Evolutionary conservation across 345 rosid species (phyloP).

Genomic region (Cardamine resedifolia): DNA sequence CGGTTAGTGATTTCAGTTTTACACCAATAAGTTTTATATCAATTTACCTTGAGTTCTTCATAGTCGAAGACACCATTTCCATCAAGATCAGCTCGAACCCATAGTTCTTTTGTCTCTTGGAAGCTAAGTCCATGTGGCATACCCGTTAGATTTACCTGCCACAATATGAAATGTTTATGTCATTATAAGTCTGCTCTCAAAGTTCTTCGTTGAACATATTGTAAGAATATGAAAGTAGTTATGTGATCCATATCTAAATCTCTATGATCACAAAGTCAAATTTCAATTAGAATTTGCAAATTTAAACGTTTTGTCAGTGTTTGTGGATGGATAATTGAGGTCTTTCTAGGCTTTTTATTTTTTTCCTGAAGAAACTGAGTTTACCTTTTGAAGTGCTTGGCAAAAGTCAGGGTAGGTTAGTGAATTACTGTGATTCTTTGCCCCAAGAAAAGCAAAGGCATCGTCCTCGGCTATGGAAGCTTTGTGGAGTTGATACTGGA

Average conservation of each 20-base stretch:
- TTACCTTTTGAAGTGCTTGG: constrained; percentile 68
- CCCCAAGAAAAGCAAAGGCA: constrained; percentile 63
- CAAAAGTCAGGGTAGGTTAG: constrained; percentile 61
- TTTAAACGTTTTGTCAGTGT: neutral
- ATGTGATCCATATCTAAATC: neutral
- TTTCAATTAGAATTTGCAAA: neutral
- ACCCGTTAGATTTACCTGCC: constrained; percentile 59
- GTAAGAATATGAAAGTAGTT: neutral
- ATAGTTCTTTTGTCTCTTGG: constrained; percentile 59
- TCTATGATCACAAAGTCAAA: neutral
- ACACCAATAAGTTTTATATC: neutral
- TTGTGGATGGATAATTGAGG: neutral
- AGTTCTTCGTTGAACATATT: neutral
- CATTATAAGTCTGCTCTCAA: neutral
- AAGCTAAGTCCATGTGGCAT: constrained; percentile 60
- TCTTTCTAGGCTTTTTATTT: no score
- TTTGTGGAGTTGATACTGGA: constrained; percentile 61
- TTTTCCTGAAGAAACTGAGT: no score
- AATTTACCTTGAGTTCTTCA: constrained; percentile 61
- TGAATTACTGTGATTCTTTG: constrained; percentile 45
- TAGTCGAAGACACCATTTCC: constrained; percentile 62
- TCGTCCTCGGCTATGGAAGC: constrained; percentile 55
- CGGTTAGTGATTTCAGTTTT: neutral
- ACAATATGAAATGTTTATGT: neutral
- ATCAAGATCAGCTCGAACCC: constrained; percentile 60